A percentile compares a stretch with the other conserved stretches of the same genome.
Conservation (phyloP, 441 rosid species). For the Biscutella laevigata region DNA sequence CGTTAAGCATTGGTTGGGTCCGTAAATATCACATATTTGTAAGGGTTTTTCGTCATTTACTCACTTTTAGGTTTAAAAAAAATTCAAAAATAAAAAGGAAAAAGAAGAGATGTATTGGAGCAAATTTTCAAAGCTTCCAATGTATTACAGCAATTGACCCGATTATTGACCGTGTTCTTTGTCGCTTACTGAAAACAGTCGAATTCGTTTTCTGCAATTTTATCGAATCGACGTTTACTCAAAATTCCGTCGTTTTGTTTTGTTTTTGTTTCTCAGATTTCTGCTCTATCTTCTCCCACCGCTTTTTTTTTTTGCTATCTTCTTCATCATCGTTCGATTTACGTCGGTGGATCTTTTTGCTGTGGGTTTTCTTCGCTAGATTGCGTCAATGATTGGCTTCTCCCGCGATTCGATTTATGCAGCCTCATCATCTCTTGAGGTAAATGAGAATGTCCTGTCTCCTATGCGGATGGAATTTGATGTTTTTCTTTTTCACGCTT, state of each 20-base stretch:
- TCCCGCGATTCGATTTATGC: neutral
- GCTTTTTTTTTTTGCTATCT: slow-evolving; percentile 2
- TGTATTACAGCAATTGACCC: too few relatives aligned
- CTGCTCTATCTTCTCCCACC: slow-evolving; percentile 4
- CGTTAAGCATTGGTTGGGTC: too few relatives aligned
- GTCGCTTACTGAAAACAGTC: slow-evolving; percentile 27
- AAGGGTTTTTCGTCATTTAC: too few relatives aligned
- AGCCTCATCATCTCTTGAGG: slow-evolving; percentile 12
- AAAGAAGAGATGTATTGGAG: too few relatives aligned
- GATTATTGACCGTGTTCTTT: slow-evolving; percentile 14
- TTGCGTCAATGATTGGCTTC: slow-evolving; percentile 15
- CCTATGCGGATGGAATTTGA: neutral
- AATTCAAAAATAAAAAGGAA: too few relatives aligned
- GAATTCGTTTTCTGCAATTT: slow-evolving; percentile 19
- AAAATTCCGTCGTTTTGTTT: slow-evolving; percentile 6
- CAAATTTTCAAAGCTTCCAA: too few relatives aligned
- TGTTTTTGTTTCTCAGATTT: neutral
- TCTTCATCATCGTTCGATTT: slow-evolving; percentile 17
- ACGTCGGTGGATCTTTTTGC: slow-evolving; percentile 16
- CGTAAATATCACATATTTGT: too few relatives aligned
- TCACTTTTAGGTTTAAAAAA: too few relatives aligned
- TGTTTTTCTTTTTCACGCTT: neutral
- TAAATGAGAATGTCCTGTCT: neutral
- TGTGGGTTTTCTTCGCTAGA: neutral
- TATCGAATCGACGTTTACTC: slow-evolving; percentile 17